phyloP scores from a whole-genome alignment of 2,329 filamentous ascomycete species.

The Thelonectria rubi region DNA sequence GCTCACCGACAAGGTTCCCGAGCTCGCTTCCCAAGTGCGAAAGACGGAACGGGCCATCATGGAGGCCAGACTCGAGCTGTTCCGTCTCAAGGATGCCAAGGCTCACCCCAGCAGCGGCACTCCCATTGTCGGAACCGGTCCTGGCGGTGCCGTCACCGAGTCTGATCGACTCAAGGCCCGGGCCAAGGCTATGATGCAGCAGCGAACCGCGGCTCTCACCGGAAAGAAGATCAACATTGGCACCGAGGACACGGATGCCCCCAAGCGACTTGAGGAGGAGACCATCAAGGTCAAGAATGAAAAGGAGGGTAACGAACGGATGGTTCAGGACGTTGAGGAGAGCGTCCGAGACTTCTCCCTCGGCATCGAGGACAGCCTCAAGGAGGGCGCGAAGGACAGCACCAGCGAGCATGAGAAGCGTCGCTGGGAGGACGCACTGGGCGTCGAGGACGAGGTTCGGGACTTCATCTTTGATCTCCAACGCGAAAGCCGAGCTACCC shows the following conservation, averaged over 20 bases:
- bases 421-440: constrained; percentile 94
- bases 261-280: constrained; percentile 89
- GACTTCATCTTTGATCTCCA: constrained; percentile 99
- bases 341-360: constrained; percentile 89
- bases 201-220: constrained; percentile 89
- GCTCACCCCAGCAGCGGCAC: constrained; percentile 83
- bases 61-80: constrained; percentile 89
- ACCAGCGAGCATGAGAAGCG: constrained; percentile 89
- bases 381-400: constrained; percentile 78
- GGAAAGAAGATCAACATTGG: constrained; percentile 78
- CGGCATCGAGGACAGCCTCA: constrained; percentile 86
- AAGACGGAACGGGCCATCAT: constrained; percentile 92
- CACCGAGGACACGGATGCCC: constrained; percentile 79
- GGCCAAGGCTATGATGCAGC: constrained; percentile 98
- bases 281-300: constrained; percentile 82
- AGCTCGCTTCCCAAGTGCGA: constrained; percentile 90
- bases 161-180: constrained; percentile 93
- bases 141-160: constrained; percentile 89
- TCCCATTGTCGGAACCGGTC: constrained; percentile 89
- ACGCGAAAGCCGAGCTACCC: constrained; percentile 80
- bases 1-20: constrained; percentile 87
- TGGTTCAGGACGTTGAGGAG: constrained; percentile 97
- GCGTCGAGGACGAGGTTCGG: constrained; percentile 94
- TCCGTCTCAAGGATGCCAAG: constrained; percentile 93
- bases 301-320: constrained; percentile 92